These are phyloP conservation scores for Cladophialophora psammophila DNA, from an alignment of 2,329 filamentous ascomycete genomes.

Conservation along the genomic window DNA sequence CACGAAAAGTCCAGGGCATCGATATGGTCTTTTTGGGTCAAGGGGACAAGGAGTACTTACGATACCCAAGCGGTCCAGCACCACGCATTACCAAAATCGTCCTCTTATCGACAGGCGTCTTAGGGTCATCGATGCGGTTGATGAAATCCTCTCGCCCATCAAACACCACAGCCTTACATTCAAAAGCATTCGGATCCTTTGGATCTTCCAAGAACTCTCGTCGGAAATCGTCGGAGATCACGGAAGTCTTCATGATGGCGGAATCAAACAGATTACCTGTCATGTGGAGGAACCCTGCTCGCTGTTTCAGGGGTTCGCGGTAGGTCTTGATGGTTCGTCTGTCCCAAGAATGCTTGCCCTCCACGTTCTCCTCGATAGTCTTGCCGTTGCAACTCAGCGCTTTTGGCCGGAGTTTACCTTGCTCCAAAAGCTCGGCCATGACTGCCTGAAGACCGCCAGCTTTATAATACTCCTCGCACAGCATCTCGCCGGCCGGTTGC, in stretches of 20 bases:
- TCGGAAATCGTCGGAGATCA: constrained; percentile 57
- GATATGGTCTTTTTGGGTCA: not conserved
- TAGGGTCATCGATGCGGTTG: constrained; percentile 51
- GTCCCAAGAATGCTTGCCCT: constrained; percentile 59
- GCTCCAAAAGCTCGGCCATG: constrained; percentile 61
- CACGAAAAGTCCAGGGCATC: not conserved
- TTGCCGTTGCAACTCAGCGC: constrained; percentile 58
- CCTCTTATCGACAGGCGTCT: constrained; percentile 49
- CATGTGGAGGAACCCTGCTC: constrained; percentile 62
- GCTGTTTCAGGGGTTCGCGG: constrained; percentile 54
- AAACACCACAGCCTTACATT: constrained; percentile 57
- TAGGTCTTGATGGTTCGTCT: constrained; percentile 57
- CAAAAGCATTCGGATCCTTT: constrained; percentile 57
- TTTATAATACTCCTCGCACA: constrained; percentile 63
- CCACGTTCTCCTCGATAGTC: constrained; percentile 54
- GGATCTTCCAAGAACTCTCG: constrained; percentile 56
- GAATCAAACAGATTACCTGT: constrained; percentile 59
- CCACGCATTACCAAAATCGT: constrained; percentile 61
- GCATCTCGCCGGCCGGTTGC: constrained; percentile 61
- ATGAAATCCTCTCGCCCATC: constrained; percentile 61
- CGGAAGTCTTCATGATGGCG: constrained; percentile 62
- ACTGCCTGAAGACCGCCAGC: constrained; percentile 62
- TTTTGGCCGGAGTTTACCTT: constrained; percentile 54
- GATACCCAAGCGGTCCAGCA: constrained; percentile 59
- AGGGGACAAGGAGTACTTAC: not conserved